phyloP scores from a whole-genome alignment of 202 grass and related monocot genomes.

The Saccharum hybrid region DNA sequence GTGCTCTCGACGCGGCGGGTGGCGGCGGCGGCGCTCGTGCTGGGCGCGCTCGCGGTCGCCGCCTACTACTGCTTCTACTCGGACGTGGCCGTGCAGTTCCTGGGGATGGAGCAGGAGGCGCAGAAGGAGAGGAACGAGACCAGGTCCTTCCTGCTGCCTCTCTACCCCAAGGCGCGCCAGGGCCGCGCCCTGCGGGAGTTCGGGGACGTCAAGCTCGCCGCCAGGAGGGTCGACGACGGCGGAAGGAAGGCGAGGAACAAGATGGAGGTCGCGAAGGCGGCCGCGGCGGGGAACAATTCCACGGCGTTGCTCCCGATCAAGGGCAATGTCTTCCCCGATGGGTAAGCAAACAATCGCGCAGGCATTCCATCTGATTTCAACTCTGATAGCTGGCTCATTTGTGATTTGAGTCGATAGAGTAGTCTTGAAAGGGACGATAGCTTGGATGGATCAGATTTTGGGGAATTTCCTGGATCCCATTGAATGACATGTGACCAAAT shows the following conservation, averaged over 20 bases:
- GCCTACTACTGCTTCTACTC: constrained; percentile 72
- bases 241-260: constrained; percentile 38
- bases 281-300: constrained; percentile 51
- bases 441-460: constrained; percentile 22
- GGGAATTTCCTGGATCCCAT: neutral
- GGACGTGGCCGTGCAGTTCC: constrained; percentile 71
- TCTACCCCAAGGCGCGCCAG: constrained; percentile 69
- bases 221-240: constrained; percentile 38
- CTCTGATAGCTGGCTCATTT: neutral
- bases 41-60: constrained; percentile 61
- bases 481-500: constrained; percentile 23
- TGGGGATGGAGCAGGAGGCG: constrained; percentile 59
- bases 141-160: constrained; percentile 76
- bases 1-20: constrained; percentile 45
- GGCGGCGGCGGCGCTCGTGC: constrained; percentile 36
- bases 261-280: constrained; percentile 41
- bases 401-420: constrained; percentile 3
- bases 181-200: constrained; percentile 66
- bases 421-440: neutral
- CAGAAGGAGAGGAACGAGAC: constrained; percentile 58
- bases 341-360: constrained; percentile 51
- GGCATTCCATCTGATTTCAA: neutral
- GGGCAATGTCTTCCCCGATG: constrained; percentile 94
- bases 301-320: constrained; percentile 71
- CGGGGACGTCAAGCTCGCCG: constrained; percentile 71